Conservation (phyloP, 2,329 filamentous ascomycete species). For the Acrocalymma vagum region DNA sequence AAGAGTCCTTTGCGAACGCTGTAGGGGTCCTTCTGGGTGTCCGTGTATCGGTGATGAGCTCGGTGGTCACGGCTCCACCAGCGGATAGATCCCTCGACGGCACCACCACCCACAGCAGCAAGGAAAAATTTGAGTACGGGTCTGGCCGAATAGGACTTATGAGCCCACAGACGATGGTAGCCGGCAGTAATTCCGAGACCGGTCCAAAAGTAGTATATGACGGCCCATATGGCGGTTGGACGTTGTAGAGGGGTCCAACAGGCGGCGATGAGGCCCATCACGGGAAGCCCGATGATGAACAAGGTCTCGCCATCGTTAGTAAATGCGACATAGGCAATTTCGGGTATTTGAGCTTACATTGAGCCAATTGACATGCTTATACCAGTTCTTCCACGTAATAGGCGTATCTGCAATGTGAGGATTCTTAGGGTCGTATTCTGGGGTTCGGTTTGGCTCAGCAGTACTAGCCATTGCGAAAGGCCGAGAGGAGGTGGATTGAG, state of each 20-base stretch:
- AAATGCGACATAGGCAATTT: too few relatives aligned
- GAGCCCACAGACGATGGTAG: slow-evolving; percentile 80
- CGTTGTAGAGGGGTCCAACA: slow-evolving; percentile 80
- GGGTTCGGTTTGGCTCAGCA: slow-evolving; percentile 60
- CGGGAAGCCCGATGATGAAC: slow-evolving; percentile 80
- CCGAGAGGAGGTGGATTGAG: slow-evolving; percentile 56
- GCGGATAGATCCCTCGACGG: slow-evolving; percentile 59
- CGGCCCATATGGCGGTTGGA: slow-evolving; percentile 77
- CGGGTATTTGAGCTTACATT: slow-evolving; percentile 75
- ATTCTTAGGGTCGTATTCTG: slow-evolving; percentile 71
- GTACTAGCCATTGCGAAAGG: slow-evolving; percentile 57
- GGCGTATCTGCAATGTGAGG: slow-evolving; percentile 85
- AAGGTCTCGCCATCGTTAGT: slow-evolving; percentile 69
- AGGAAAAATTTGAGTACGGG: slow-evolving; percentile 58
- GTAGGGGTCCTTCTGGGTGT: slow-evolving; percentile 63
- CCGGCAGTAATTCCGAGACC: slow-evolving; percentile 68
- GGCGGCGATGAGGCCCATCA: slow-evolving; percentile 76
- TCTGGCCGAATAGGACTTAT: slow-evolving; percentile 57
- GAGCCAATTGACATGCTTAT: slow-evolving; percentile 94
- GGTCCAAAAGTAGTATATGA: slow-evolving; percentile 86
- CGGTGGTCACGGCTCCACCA: slow-evolving; percentile 62
- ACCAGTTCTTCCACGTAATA: slow-evolving; percentile 85
- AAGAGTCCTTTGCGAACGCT: slow-evolving; percentile 60
- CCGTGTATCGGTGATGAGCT: slow-evolving; percentile 62
- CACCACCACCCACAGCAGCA: slow-evolving; percentile 57